Evolutionary conservation across 2,329 filamentous ascomycete genomes (phyloP).

Genomic region (Anisogramma anomala): DNA sequence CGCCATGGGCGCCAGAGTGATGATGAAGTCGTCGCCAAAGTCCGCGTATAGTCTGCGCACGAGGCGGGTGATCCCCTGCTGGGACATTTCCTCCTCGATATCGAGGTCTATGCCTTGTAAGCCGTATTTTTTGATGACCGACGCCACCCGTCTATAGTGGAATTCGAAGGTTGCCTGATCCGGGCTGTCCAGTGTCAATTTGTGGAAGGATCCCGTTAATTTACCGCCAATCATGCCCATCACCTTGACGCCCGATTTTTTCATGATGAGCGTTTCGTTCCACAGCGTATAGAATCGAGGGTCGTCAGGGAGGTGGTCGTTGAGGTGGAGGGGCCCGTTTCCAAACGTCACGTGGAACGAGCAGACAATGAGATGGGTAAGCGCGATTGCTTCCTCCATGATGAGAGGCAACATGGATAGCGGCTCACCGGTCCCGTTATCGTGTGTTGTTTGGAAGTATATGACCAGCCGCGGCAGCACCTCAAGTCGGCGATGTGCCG

Average conservation of each 20-base stretch:
- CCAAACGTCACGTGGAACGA: constrained; percentile 69
- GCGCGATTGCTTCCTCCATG: constrained; percentile 32
- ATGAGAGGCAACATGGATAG: constrained; percentile 44
- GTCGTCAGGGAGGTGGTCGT: constrained; percentile 63
- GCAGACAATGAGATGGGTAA: constrained; percentile 76
- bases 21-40: constrained; percentile 59
- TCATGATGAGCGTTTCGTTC: constrained; percentile 62
- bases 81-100: constrained; percentile 64
- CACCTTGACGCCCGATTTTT: constrained; percentile 64
- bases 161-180: constrained; percentile 50
- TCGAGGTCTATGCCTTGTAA: constrained; percentile 68
- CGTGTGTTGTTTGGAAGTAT: constrained; percentile 46
- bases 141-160: constrained; percentile 59
- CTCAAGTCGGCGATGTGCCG: constrained; percentile 22
- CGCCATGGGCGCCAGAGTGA: constrained; percentile 73
- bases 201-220: constrained; percentile 58
- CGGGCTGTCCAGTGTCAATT: constrained; percentile 42
- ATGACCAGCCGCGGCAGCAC: constrained; percentile 38
- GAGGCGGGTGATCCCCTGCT: constrained; percentile 53
- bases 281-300: constrained; percentile 61
- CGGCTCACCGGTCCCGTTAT: constrained; percentile 29
- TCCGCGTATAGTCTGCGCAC: constrained; percentile 57
- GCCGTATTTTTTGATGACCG: constrained; percentile 47
- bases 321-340: constrained; percentile 59
- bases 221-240: constrained; percentile 83